Evolutionary conservation across 257 asterid genomes (phyloP).

Genomic region (Eustoma russellianum): DNA sequence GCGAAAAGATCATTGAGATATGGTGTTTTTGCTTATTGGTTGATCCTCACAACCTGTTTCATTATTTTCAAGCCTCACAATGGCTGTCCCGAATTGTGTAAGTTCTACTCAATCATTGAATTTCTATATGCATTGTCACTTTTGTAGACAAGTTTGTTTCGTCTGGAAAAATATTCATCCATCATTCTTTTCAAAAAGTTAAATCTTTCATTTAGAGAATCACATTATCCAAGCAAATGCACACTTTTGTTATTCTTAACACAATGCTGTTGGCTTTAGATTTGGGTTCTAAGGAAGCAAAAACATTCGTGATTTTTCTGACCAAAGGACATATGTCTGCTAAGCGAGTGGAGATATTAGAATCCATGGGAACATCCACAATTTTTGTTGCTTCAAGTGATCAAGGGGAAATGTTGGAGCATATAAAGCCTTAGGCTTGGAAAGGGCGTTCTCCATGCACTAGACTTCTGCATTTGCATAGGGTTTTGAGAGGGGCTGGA

Average conservation of each 20-base stretch:
- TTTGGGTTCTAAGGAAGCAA: too few relatives aligned
- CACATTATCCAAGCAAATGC: too few relatives aligned
- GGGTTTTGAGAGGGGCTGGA: too few relatives aligned
- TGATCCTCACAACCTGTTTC: constrained; percentile 23
- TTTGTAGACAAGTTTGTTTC: too few relatives aligned
- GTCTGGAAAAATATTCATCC: too few relatives aligned
- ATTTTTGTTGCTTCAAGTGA: constrained; percentile 26
- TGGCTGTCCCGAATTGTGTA: constrained; percentile 7
- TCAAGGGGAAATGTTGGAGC: constrained; percentile 13
- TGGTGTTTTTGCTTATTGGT: constrained; percentile 27
- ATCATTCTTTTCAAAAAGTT: too few relatives aligned
- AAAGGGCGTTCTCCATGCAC: too few relatives aligned
- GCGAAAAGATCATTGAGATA: constrained; percentile 9
- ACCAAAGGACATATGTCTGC: constrained; percentile 34
- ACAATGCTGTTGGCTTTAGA: too few relatives aligned
- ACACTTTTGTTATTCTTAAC: too few relatives aligned
- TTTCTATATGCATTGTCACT: too few relatives aligned
- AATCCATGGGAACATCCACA: constrained; percentile 36
- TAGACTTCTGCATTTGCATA: too few relatives aligned
- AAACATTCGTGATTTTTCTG: constrained; percentile 10
- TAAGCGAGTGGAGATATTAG: constrained; percentile 53
- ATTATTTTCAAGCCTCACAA: constrained; percentile 18
- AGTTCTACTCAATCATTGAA: constrained; percentile 2
- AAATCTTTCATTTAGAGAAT: too few relatives aligned
- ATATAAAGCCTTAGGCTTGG: constrained; percentile 45